Conservation (phyloP, 2,329 filamentous ascomycete genomes). For the Stachybotrys chlorohalonatus region DNA sequence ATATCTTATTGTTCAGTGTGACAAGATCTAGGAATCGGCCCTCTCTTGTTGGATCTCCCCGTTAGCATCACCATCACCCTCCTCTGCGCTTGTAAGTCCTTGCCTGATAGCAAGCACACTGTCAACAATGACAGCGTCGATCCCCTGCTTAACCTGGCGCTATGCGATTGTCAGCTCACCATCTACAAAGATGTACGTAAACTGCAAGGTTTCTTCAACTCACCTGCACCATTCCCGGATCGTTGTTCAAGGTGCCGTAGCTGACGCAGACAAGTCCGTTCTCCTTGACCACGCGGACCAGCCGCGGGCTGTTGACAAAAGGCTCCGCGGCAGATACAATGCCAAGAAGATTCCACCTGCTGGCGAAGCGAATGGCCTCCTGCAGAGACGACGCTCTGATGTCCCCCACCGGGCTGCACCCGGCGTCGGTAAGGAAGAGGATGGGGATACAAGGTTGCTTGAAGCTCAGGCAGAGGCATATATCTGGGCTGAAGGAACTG, state of each 20-base stretch:
- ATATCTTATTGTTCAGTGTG: background rate
- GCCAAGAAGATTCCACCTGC: conserved; percentile 87
- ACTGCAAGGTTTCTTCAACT: conserved; percentile 16
- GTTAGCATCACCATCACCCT: background rate
- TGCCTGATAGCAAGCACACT: conserved; percentile 88
- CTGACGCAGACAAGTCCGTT: conserved; percentile 89
- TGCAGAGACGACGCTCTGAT: conserved; percentile 86
- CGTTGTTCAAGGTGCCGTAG: conserved; percentile 87
- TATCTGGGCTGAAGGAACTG: conserved; percentile 94
- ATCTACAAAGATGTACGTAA: background rate
- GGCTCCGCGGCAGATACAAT: conserved; percentile 86
- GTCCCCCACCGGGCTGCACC: conserved; percentile 72
- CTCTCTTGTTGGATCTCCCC: conserved; percentile 2
- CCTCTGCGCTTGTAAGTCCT: conserved; percentile 53
- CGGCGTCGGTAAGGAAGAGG: conserved; percentile 86
- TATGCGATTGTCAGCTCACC: conserved; percentile 24
- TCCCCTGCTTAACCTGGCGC: conserved; percentile 88
- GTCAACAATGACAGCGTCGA: conserved; percentile 96
- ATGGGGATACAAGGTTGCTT: conserved; percentile 97
- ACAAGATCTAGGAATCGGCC: conserved; percentile 1
- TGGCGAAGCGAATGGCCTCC: conserved; percentile 90
- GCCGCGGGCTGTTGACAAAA: conserved; percentile 76
- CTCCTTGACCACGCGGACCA: conserved; percentile 91
- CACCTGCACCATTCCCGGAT: conserved; percentile 77
- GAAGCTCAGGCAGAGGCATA: conserved; percentile 87